Percentiles rank a stretch among this genome's conserved stretches.
These are phyloP conservation scores for Phytophthora podocarpi DNA, from an alignment of 352 stramenopile species.

Conservation along the genomic window DNA sequence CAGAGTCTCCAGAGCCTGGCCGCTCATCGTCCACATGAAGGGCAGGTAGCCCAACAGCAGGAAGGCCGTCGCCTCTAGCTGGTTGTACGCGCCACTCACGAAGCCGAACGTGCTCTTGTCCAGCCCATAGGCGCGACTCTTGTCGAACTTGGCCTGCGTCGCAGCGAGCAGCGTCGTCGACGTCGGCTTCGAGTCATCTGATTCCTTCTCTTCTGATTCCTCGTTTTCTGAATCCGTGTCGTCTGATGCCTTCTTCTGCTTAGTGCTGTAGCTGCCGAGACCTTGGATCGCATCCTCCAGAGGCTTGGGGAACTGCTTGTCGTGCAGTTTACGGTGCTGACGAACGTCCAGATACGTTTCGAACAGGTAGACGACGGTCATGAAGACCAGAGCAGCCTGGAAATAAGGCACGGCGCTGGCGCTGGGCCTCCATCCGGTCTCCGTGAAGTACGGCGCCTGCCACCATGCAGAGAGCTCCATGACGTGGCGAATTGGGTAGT, in stretches of 20 bases:
- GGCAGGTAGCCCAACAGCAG: conserved; percentile 93
- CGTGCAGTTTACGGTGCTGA: conserved; percentile 92
- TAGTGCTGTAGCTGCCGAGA: conserved; percentile 46
- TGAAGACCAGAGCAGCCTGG: conserved; percentile 83
- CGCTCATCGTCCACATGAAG: conserved; percentile 93
- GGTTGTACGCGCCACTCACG: conserved; percentile 87
- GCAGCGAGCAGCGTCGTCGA: conserved; percentile 80
- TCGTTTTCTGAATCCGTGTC: conserved; percentile 13
- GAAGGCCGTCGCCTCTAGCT: conserved; percentile 85
- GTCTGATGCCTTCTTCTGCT: conserved; percentile 20
- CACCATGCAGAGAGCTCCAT: conserved; percentile 46
- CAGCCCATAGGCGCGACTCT: conserved; percentile 93
- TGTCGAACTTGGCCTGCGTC: conserved; percentile 92
- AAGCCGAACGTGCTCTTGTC: conserved; percentile 97
- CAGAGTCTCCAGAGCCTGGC: conserved; percentile 53
- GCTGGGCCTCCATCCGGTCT: conserved; percentile 56
- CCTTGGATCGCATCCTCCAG: conserved; percentile 59
- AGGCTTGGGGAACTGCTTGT: conserved; percentile 64
- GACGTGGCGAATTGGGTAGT: conserved; percentile 8
- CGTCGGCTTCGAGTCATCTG: conserved; percentile 24
- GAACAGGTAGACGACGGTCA: conserved; percentile 89
- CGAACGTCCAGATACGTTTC: conserved; percentile 93
- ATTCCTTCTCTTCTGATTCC: conserved; percentile 16
- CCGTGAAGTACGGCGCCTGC: conserved; percentile 55
- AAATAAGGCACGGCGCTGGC: conserved; percentile 69